phyloP scores from a whole-genome alignment of 2,329 filamentous ascomycete genomes.

The Aureobasidium pullulans region DNA sequence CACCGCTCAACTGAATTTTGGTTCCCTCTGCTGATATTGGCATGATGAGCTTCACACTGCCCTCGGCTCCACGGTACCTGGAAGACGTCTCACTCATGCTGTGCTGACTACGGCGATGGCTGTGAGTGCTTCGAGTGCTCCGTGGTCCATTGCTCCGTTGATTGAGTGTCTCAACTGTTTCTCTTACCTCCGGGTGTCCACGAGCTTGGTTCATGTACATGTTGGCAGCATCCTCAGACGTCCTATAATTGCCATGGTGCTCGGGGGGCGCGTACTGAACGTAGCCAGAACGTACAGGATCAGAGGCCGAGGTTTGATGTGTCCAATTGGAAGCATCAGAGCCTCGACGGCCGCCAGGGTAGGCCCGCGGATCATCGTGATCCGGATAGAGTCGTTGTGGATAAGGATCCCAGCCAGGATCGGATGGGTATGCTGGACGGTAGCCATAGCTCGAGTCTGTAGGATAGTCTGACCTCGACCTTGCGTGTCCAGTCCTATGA shows the following conservation, averaged over 20 bases:
- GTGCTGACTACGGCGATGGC: not conserved
- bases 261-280: not conserved
- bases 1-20: conserved; percentile 1
- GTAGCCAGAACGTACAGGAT: not conserved
- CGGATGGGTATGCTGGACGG: not conserved
- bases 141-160: not conserved
- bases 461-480: not conserved
- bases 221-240: not conserved
- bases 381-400: not conserved
- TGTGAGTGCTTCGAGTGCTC: not conserved
- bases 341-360: not conserved
- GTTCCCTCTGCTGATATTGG: not conserved
- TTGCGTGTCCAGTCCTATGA: not conserved
- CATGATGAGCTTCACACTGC: not conserved
- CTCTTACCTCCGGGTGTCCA: not conserved
- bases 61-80: not conserved
- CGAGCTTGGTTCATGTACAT: not conserved
- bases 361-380: not conserved
- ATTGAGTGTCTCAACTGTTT: not conserved
- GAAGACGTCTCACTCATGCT: conserved; percentile 7
- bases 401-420: not conserved
- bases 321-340: not conserved
- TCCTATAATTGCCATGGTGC: not conserved
- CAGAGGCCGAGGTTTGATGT: not conserved
- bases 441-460: not conserved